phyloP scores from a whole-genome alignment of 208 protist genomes.

The Herpetomonas tarakana region DNA sequence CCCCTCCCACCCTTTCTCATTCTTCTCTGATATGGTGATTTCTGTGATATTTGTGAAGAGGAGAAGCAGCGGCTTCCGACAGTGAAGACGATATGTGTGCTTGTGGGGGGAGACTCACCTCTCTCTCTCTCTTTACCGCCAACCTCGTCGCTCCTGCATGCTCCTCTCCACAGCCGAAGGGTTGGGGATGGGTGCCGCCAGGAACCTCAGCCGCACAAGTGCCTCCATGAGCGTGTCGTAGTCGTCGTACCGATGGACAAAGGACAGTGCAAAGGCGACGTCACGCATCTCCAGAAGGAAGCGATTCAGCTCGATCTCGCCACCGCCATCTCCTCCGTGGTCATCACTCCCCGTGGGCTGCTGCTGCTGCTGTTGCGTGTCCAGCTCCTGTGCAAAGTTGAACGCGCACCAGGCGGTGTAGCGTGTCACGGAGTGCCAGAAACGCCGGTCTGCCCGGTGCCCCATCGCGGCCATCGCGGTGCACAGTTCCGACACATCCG shows the following conservation, averaged over 20 bases:
- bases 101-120: too few relatives aligned
- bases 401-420: slow-evolving; percentile 22
- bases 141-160: too few relatives aligned
- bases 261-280: slow-evolving; percentile 72
- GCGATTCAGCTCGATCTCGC: background rate
- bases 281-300: slow-evolving; percentile 41
- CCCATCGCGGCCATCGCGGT: slow-evolving; percentile 39
- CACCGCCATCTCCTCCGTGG: slow-evolving; percentile 6
- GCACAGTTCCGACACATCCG: slow-evolving; percentile 42
- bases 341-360: background rate
- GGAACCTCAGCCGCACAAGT: slow-evolving; percentile 37
- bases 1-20: too few relatives aligned
- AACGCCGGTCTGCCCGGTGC: slow-evolving; percentile 34
- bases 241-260: slow-evolving; percentile 22
- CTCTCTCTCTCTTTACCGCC: too few relatives aligned
- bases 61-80: too few relatives aligned
- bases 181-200: slow-evolving; percentile 38
- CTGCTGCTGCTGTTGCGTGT: background rate
- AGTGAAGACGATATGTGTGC: too few relatives aligned
- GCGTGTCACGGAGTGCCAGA: slow-evolving; percentile 41
- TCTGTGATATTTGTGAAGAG: too few relatives aligned
- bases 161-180: slow-evolving; percentile 33
- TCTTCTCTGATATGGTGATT: too few relatives aligned
- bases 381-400: background rate
- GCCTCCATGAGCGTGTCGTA: slow-evolving; percentile 69